Evolutionary conservation across 1,284 basidiomycete genomes (phyloP), one percentile per base, ranked within the genome.

Genomic region (Heliocybe sulcata): DNA sequence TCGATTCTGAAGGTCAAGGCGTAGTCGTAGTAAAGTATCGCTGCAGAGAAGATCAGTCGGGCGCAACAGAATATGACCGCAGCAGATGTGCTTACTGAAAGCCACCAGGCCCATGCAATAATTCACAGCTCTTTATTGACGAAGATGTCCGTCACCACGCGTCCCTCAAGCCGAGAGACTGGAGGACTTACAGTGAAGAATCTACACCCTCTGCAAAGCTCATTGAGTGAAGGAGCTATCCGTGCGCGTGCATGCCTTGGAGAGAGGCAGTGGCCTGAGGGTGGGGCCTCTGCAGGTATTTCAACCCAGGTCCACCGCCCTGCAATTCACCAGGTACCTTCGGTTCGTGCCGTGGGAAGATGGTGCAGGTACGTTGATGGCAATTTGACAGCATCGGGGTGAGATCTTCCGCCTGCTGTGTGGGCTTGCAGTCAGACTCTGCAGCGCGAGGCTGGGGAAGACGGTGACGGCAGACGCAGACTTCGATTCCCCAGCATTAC

Each of bases 21-120:
- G 54, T 73, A 74, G 57, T 77, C 75, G 49, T 76, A 76, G 47
- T 70, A 67, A 9, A 77, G 65, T 35, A 75, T 63, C 0, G 54
- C 71, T 49, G 47, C 23, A 26, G 6, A 16, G 20, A n/a, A 49
- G 9, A 26, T 25, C 3, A 12, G 4, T 29, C 6, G 8, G 47
- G 8, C 47, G n/a, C 16, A 16, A 45, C 19, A 16, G 42, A 49
- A 25, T 49, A 22, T 6, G 6, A 20, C 16, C 8, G 47, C 6
- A 23, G 47, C 3, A 20, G 47, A 29, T 26, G n/a, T 4, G 12
- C 47, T 12, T 25, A 49, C 47, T 4, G 14, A 49, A 49, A 8
- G 47, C 22, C 6, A 49, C 22, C 25, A 49, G 14, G 47, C 14
- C 12, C 6, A 49, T 4, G 23, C 25, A 49, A 22, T 49, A 16